Base-by-base conservation (phyloP, 2,329 filamentous ascomycete genomes). In the Talaromyces atroroseus region DNA sequence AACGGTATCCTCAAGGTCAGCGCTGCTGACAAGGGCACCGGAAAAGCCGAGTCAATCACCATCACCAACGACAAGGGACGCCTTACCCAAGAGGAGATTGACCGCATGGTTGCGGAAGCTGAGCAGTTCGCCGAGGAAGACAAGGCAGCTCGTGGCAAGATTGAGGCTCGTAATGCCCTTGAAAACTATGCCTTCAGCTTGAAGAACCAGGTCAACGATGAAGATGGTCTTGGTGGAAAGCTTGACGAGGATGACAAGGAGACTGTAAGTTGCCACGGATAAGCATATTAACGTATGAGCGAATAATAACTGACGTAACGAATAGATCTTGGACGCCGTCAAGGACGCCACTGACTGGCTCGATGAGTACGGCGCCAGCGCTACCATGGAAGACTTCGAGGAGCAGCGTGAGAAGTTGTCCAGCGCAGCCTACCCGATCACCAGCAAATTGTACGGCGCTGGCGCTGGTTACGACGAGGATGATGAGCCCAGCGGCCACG, bases 11-110 rank as follows among this genome's bases (percentile, higher is more conserved):
- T 99, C 64, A 92, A 95, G 82, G 94, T 99, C 62, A 90, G 89
- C 63, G 94, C 94, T 64, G 87, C 89, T 70, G 94, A 99, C 78
- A 97, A 97, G 88, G 94, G 92, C 73, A 96, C 92, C 68, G 94
- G 94, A 76, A 96, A 97, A 84, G 85, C 84, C 62, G 91, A 99
- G 82, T 91, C 88, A 62, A 97, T 99, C 76, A 97, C 94, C 67
- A 99, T 99, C 74, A 97, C 89, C 80, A 97, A 99, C 80, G 94
- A 99, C 80, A 97, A 97, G 87, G 94, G 94, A 65, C 92, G 94
- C 75, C 87, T 99, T 52, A 91, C 88, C 68, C 88, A 88, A 70
- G 94, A 99, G 66, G 94, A 99, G 77, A 99, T 99, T 67, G 92
- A 97, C 77, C 94, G 94, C 76, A 99, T 99, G 94, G 91, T 99